Percentiles rank a stretch among this genome's conserved stretches.
Conservation (phyloP, 768 basidiomycete genomes). For the Dentipellis sp. region DNA sequence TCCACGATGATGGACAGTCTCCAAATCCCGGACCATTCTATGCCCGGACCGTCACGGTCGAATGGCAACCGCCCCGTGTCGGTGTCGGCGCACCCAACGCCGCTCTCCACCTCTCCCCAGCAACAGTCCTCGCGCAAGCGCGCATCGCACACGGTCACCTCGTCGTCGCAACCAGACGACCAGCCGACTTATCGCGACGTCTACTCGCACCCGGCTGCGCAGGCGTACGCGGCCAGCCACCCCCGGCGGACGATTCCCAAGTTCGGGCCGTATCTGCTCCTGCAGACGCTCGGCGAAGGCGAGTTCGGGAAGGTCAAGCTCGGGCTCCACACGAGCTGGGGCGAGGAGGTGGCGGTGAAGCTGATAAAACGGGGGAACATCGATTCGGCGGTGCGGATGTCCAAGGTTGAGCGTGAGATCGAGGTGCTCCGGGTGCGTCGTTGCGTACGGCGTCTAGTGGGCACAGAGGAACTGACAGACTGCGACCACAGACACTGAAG, state of each 20-base stretch:
- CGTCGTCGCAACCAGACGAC: constrained; percentile 37
- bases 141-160: constrained; percentile 64
- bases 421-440: constrained; percentile 83
- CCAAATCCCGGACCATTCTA: constrained; percentile 35
- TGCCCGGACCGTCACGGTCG: constrained; percentile 38
- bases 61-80: constrained; percentile 46
- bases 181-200: constrained; percentile 56
- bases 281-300: constrained; percentile 96
- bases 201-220: constrained; percentile 76
- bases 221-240: constrained; percentile 76
- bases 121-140: constrained; percentile 40
- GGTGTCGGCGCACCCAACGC: constrained; percentile 41
- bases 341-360: constrained; percentile 98
- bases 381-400: constrained; percentile 77
- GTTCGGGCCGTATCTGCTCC: constrained; percentile 91
- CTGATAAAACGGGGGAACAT: constrained; percentile 90
- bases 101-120: constrained; percentile 23
- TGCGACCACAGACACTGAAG: constrained; percentile 59
- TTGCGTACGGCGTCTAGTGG: constrained; percentile 3
- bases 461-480: constrained; percentile 13
- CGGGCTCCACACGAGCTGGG: constrained; percentile 89
- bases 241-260: constrained; percentile 82
- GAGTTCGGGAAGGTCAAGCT: constrained; percentile 99
- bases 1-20: constrained; percentile 23
- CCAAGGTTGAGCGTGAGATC: constrained; percentile 96